Evolutionary conservation across 2,329 filamentous ascomycete genomes (phyloP).

Genomic region (Lecanosticta acicola): DNA sequence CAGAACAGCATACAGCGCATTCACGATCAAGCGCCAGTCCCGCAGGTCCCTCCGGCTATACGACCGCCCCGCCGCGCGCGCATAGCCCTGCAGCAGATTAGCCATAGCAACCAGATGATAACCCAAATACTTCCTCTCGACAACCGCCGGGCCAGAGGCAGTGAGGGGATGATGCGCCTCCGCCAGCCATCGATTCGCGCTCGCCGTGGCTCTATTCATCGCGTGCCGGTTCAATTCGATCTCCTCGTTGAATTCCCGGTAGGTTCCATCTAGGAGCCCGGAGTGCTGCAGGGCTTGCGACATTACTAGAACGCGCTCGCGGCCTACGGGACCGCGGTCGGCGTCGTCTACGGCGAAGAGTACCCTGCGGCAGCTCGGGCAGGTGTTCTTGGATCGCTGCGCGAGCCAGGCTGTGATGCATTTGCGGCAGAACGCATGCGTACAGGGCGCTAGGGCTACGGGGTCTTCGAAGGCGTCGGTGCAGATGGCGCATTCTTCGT

Average conservation of each 20-base stretch:
- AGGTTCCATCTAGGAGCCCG: constrained; percentile 7
- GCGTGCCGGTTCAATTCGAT: constrained; percentile 6
- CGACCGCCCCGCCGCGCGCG: constrained; percentile 2
- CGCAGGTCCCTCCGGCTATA: constrained; percentile 4
- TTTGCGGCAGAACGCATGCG: constrained; percentile 9
- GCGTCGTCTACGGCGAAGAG: constrained; percentile 9
- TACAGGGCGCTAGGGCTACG: constrained; percentile 6
- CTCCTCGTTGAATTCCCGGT: constrained; percentile 7
- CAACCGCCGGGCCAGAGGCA: constrained; percentile 8
- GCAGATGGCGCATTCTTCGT: constrained; percentile 7
- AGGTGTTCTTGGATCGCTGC: constrained; percentile 8
- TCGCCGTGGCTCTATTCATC: constrained; percentile 9
- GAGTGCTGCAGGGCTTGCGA: constrained; percentile 4
- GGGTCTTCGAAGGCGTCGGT: constrained; percentile 5
- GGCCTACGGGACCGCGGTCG: constrained; percentile 5
- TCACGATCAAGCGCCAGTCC: constrained; percentile 9
- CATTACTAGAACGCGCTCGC: constrained; percentile 4
- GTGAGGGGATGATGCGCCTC: constrained; percentile 7
- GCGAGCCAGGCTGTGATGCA: constrained; percentile 13
- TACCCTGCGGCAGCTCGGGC: constrained; percentile 7
- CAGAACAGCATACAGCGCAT: constrained; percentile 9
- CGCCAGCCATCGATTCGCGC: constrained; percentile 11
- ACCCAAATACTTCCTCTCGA: constrained; percentile 5
- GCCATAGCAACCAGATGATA: constrained; percentile 14
- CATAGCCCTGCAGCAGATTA: constrained; percentile 10